Evolutionary conservation across 495 filamentous ascomycete species (phyloP).

Genomic region (Friedmanniomyces endolithicus): DNA sequence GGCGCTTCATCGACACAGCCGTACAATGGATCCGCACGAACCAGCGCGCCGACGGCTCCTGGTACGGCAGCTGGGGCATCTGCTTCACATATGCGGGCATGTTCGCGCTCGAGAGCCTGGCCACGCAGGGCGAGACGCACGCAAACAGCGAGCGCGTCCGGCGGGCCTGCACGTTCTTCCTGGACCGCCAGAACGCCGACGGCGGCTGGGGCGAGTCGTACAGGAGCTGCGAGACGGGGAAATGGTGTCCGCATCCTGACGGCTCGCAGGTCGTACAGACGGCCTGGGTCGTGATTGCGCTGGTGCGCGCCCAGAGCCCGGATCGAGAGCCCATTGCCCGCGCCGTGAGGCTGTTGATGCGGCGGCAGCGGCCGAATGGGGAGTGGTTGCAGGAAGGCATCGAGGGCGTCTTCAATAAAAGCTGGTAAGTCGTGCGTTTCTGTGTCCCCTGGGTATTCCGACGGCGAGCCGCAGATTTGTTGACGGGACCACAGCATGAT

Average conservation of each 20-base stretch:
- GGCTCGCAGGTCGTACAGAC: constrained; percentile 81
- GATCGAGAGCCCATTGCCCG: constrained; percentile 56
- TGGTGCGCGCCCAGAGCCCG: constrained; percentile 78
- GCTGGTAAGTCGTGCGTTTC: constrained; percentile 47
- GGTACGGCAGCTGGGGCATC: constrained; percentile 96
- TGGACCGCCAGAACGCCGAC: constrained; percentile 70
- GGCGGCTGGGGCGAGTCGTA: constrained; percentile 98
- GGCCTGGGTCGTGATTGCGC: constrained; percentile 68
- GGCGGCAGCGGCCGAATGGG: constrained; percentile 70
- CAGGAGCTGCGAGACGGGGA: constrained; percentile 53
- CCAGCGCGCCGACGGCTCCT: constrained; percentile 73
- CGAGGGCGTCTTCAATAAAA: constrained; percentile 98
- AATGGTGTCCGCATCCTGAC: constrained; percentile 48
- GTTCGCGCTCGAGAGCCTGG: constrained; percentile 84
- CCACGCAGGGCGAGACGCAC: constrained; percentile 70
- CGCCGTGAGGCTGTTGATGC: constrained; percentile 72
- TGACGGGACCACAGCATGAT: constrained; percentile 58
- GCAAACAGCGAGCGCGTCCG: constrained; percentile 55
- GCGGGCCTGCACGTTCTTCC: constrained; percentile 71
- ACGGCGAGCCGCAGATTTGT: neutral
- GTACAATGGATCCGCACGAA: constrained; percentile 67
- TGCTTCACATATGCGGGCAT: constrained; percentile 94
- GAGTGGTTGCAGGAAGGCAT: constrained; percentile 94
- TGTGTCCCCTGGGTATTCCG: neutral
- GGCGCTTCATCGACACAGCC: constrained; percentile 52